Evolutionary conservation across 108 stramenopile genomes (phyloP).

Genomic region (Phaeodactylum tricornutum): DNA sequence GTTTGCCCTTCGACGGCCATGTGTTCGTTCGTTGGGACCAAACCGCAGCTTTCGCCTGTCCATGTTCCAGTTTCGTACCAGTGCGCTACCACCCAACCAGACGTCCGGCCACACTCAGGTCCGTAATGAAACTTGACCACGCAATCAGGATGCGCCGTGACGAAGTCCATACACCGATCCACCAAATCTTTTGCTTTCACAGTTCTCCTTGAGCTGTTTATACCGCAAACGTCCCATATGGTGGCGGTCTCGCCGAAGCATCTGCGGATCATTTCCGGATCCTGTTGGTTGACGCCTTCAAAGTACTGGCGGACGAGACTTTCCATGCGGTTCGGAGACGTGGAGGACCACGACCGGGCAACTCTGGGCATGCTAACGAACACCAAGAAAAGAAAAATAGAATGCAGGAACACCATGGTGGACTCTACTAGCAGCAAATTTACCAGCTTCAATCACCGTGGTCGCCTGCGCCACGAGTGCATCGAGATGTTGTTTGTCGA

Average conservation of each 20-base stretch:
- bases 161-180: conserved; percentile 49
- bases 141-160: conserved; percentile 48
- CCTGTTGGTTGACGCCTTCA: conserved; percentile 38
- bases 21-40: conserved; percentile 23
- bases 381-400: no score
- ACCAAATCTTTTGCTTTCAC: conserved; percentile 29
- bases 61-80: conserved; percentile 61
- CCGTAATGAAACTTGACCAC: conserved; percentile 39
- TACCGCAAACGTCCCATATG: conserved; percentile 50
- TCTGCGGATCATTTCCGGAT: conserved; percentile 22
- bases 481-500: no score
- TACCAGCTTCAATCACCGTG: no score
- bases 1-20: conserved; percentile 58
- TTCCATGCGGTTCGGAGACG: no score
- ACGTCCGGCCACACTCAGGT: conserved; percentile 18
- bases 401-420: no score
- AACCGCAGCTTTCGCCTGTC: conserved; percentile 31
- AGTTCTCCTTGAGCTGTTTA: conserved; percentile 7
- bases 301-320: conserved; percentile 38
- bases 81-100: conserved; percentile 48
- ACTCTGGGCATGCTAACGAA: no score
- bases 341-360: no score
- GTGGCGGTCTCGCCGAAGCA: conserved; percentile 35
- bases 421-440: no score
- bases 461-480: no score